Base-by-base conservation (phyloP, 495 filamentous ascomycete species). In the Delitschia confertaspora region DNA sequence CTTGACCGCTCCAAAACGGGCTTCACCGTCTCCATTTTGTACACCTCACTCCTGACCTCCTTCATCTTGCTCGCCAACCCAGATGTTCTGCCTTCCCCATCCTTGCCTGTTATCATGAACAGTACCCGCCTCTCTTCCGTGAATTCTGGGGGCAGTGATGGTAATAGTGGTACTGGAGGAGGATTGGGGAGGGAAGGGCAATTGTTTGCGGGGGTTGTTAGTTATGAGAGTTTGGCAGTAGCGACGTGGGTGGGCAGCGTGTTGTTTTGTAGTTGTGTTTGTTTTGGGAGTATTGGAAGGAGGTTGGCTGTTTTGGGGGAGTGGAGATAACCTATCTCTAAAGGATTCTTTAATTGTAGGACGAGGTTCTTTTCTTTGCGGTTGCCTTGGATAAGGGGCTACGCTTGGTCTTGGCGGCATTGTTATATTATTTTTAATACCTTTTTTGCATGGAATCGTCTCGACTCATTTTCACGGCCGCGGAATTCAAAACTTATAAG, bases 211-310 rank as follows among this genome's bases (percentile, higher is more conserved):
- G 74, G 74, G 5, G 55, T 78, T 2, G 67, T 84, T 5, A 80
- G 73, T 30, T 76, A 82, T 48, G 87, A 93, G 61, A 81, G 69
- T 42, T 65, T 95, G 17, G 89, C 83, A 9, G 79, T 81, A 25
- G 74, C 74, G 21, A 84, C 85, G 7, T 98, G 91, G 89, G 76
- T 95, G 51, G 70, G 85, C 20, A 93, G 83, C 60, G 87, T 95
- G 23, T 60, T 98, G 52, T 98, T 95, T 66, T 94, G 91, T 61
- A 85, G 80, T 38, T 85, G 84, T 49, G 80, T 96, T 20, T 95
- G 88, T 64, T 95, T 98, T 72, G 91, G 91, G 18, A 95, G 95
- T 62, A 83, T 96, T 55, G 91, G 91, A 6, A 69, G 91, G 49
- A 70, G 86, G 60, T 66, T 95, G 42, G 81, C 52, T 6, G 47